These are phyloP conservation scores for Pseudozyma hubeiensis DNA, from an alignment of 1,284 basidiomycete species.

Conservation along the genomic window DNA sequence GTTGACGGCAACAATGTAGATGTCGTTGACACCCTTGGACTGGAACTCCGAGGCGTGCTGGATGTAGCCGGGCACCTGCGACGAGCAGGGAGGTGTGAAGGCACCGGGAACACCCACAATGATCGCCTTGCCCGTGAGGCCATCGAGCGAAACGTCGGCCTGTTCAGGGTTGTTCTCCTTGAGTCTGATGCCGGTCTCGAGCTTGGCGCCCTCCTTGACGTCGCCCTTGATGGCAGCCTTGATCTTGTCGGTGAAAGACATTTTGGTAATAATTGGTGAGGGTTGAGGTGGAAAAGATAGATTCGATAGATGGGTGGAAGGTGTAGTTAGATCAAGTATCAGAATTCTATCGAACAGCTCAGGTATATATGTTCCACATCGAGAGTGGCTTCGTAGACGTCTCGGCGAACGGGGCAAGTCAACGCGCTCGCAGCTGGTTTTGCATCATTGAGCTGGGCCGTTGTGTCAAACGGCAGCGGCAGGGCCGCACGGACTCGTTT, in stretches of 20 bases:
- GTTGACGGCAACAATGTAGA: conserved; percentile 66
- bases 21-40: conserved; percentile 59
- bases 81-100: conserved; percentile 61
- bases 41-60: conserved; percentile 53
- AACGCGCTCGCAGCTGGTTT: neutral
- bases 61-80: conserved; percentile 67
- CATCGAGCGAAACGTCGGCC: conserved; percentile 52
- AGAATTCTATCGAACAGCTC: neutral
- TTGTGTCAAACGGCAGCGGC: conserved; percentile 1
- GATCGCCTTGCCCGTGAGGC: conserved; percentile 44
- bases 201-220: conserved; percentile 56
- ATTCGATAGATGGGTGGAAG: neutral
- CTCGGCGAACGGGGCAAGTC: conserved; percentile 3
- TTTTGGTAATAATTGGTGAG: conserved; percentile 3
- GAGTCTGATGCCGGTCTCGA: conserved; percentile 49
- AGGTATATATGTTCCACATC: conserved; percentile 10
- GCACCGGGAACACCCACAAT: conserved; percentile 50
- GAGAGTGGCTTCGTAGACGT: neutral
- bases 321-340: neutral
- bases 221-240: conserved; percentile 47
- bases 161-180: conserved; percentile 61
- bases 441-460: conserved; percentile 2
- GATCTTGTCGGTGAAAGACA: conserved; percentile 54
- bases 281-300: neutral
- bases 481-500: neutral